These are phyloP conservation scores for Urochloa ruziziensis DNA, from an alignment of 176 grass and related monocot genomes.

Conservation along the genomic window DNA sequence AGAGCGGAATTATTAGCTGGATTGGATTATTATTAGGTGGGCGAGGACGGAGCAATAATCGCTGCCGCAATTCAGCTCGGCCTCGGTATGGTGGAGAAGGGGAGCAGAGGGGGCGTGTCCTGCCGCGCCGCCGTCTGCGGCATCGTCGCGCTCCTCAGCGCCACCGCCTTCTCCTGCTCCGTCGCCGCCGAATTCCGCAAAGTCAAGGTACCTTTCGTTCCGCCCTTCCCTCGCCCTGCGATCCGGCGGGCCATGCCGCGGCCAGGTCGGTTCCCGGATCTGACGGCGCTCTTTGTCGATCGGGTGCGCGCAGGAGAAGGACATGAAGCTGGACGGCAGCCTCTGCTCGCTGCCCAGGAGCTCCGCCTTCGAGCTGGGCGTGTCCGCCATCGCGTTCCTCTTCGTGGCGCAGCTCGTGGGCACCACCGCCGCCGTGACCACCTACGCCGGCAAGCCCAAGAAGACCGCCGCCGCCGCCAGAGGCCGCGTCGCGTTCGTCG, in stretches of 20 bases:
- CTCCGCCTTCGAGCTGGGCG: constrained; percentile 74
- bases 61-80: not conserved
- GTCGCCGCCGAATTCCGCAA: constrained; percentile 85
- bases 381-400: constrained; percentile 65
- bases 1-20: not conserved
- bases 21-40: not conserved
- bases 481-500: constrained; percentile 35
- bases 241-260: not conserved
- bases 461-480: not conserved
- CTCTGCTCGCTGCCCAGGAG: constrained; percentile 83
- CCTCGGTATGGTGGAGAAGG: constrained; percentile 51
- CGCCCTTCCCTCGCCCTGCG: not conserved
- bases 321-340: constrained; percentile 85
- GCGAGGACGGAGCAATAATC: not conserved
- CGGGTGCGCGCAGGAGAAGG: constrained; percentile 48
- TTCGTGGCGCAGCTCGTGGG: constrained; percentile 72
- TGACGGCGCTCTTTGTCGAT: not conserved
- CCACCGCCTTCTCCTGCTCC: constrained; percentile 74
- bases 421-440: constrained; percentile 45
- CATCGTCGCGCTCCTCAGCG: constrained; percentile 49
- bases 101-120: not conserved
- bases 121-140: constrained; percentile 47
- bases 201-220: constrained; percentile 49
- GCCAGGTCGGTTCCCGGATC: constrained; percentile 38
- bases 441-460: not conserved